phyloP scores from a whole-genome alignment of 1,284 basidiomycete genomes.

The Microbotryum scabiosae region DNA sequence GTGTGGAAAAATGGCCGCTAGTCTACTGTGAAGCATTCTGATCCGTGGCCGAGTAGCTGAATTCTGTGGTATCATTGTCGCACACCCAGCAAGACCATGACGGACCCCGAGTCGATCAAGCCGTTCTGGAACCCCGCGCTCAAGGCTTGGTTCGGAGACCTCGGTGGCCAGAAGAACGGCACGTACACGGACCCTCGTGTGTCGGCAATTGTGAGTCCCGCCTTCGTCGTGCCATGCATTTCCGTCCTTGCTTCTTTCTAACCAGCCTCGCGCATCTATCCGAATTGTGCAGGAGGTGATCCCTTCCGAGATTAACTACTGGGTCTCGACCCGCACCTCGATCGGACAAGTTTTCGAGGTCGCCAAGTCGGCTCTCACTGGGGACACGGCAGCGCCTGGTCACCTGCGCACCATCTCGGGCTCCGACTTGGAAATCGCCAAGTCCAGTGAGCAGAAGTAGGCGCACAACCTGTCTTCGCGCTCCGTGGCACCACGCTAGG shows the following conservation, averaged over 20 bases:
- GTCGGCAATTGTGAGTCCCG: constrained; percentile 48
- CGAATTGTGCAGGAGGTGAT: background rate
- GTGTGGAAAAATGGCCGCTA: constrained; percentile 46
- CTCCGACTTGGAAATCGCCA: constrained; percentile 9
- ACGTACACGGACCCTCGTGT: constrained; percentile 72
- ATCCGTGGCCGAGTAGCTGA: too few species aligned
- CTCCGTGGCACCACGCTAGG: too few species aligned
- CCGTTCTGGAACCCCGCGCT: constrained; percentile 15
- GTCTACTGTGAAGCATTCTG: too few species aligned
- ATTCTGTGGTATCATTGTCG: too few species aligned
- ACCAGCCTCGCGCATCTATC: constrained; percentile 46
- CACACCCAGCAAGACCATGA: too few species aligned
- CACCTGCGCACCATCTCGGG: constrained; percentile 53
- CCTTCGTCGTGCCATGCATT: constrained; percentile 23
- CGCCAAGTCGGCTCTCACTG: constrained; percentile 51
- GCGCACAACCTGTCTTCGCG: too few species aligned
- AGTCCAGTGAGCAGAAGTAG: too few species aligned
- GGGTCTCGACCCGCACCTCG: constrained; percentile 50
- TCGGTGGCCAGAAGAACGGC: constrained; percentile 76
- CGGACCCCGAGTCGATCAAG: constrained; percentile 12
- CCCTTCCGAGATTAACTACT: constrained; percentile 36
- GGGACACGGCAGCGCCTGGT: constrained; percentile 54
- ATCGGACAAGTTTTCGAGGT: constrained; percentile 50
- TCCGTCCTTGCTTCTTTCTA: background rate
- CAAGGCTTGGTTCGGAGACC: constrained; percentile 61